Evolutionary conservation across 768 basidiomycete genomes (phyloP).

Genomic region (Rubroboletus pulcherrimus): DNA sequence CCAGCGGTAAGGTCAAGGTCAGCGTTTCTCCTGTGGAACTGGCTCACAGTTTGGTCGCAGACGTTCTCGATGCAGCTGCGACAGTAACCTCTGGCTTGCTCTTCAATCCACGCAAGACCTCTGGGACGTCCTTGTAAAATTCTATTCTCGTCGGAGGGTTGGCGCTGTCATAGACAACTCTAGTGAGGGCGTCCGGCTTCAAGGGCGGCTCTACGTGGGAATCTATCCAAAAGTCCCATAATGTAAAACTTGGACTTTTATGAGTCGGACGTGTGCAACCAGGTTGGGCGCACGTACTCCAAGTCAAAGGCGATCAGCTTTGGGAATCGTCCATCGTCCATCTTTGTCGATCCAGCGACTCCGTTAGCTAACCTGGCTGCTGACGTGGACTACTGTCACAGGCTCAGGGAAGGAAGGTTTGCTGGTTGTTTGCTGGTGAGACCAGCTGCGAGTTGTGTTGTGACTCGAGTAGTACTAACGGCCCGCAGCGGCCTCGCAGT

Average conservation of each 20-base stretch:
- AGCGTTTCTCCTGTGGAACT: neutral
- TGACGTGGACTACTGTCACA: neutral
- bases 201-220: slow-evolving; percentile 65
- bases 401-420: neutral
- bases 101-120: slow-evolving; percentile 60
- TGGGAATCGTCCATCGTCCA: slow-evolving; percentile 40
- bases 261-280: neutral
- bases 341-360: neutral
- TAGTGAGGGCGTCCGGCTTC: slow-evolving; percentile 36
- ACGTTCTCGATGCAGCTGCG: slow-evolving; percentile 74
- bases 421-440: too few species aligned
- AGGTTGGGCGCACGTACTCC: slow-evolving; percentile 49
- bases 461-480: neutral
- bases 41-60: slow-evolving; percentile 63
- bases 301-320: slow-evolving; percentile 77
- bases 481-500: neutral
- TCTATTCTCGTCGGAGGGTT: slow-evolving; percentile 36
- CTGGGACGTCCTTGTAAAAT: slow-evolving; percentile 76
- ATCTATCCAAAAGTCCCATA: slow-evolving; percentile 89
- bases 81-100: slow-evolving; percentile 44
- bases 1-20: neutral
- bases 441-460: neutral
- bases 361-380: neutral
- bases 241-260: slow-evolving; percentile 58
- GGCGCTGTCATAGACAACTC: slow-evolving; percentile 24